Conservation (phyloP, 2,329 filamentous ascomycete genomes). For the Eurotiales sp. region DNA sequence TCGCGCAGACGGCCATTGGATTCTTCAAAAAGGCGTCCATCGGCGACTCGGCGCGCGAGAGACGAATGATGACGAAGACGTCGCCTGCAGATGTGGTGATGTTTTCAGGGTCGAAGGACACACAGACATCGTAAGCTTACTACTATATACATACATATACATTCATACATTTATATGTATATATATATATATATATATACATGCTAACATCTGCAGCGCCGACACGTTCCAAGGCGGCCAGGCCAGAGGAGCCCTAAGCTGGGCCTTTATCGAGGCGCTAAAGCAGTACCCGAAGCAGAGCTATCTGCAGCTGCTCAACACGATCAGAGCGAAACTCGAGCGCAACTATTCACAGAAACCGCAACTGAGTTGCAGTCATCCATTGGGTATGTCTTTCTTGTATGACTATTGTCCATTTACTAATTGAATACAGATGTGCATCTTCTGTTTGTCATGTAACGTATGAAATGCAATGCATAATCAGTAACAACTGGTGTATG, state of each 20-base stretch:
- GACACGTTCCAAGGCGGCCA: constrained; percentile 85
- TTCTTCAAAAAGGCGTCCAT: constrained; percentile 83
- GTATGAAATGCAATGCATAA: neutral
- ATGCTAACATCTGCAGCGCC: constrained; percentile 54
- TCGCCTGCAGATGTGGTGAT: constrained; percentile 94
- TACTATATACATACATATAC: no score
- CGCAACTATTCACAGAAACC: constrained; percentile 92
- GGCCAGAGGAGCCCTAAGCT: constrained; percentile 95
- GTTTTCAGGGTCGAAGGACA: constrained; percentile 95
- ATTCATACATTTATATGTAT: no score
- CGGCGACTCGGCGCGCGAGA: constrained; percentile 73
- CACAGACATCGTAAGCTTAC: constrained; percentile 62
- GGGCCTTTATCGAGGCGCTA: constrained; percentile 86
- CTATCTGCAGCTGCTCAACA: constrained; percentile 91
- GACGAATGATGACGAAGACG: constrained; percentile 82
- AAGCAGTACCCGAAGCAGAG: constrained; percentile 90
- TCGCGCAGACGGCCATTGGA: constrained; percentile 73
- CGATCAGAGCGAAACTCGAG: constrained; percentile 81
- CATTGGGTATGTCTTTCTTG: constrained; percentile 63
- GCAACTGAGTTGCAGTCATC: constrained; percentile 93
- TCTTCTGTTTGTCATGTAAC: constrained; percentile 64
- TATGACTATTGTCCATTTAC: constrained; percentile 7
- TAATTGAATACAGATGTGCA: constrained; percentile 52
- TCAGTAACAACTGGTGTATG: no score
- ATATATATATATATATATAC: no score